Conservation (phyloP, 2,329 filamentous ascomycete genomes). For the Arachnomyces sp. region DNA sequence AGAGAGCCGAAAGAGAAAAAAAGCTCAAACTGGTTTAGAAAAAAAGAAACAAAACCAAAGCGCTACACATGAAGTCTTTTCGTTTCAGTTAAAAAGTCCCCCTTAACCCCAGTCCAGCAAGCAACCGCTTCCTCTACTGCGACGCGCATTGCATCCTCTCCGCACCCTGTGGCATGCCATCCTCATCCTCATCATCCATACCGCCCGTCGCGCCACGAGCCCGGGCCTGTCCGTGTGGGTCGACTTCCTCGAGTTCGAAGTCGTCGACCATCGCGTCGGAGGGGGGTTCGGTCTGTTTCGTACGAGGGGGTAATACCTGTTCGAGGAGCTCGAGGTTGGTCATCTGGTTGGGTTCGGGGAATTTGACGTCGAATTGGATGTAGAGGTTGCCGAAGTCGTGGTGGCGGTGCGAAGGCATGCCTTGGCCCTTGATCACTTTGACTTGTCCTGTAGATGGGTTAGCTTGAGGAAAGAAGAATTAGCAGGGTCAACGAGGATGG, state of each 20-base stretch:
- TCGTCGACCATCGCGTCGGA: constrained; percentile 85
- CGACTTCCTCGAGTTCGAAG: constrained; percentile 78
- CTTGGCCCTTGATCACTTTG: constrained; percentile 92
- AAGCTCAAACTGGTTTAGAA: no score
- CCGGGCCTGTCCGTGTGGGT: constrained; percentile 56
- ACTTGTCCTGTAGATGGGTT: constrained; percentile 58
- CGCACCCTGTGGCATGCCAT: constrained; percentile 39
- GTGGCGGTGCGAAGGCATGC: constrained; percentile 93
- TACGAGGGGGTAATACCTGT: constrained; percentile 69
- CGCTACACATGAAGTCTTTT: no score
- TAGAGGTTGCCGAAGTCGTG: constrained; percentile 95
- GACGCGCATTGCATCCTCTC: constrained; percentile 47
- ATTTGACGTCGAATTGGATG: constrained; percentile 96
- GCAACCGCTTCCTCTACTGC: constrained; percentile 31
- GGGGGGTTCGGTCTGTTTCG: constrained; percentile 60
- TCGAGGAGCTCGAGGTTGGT: constrained; percentile 73
- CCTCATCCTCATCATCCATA: constrained; percentile 66
- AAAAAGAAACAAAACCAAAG: no score
- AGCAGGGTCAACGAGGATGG: constrained; percentile 13
- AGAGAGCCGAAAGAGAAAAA: no score
- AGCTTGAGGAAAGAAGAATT: neutral
- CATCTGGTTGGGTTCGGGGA: constrained; percentile 68
- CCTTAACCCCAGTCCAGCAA: neutral
- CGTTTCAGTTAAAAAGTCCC: neutral
- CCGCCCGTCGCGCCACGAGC: constrained; percentile 58